Base-by-base conservation (phyloP, 2,329 filamentous ascomycete species). In the Seiridium cupressi region DNA sequence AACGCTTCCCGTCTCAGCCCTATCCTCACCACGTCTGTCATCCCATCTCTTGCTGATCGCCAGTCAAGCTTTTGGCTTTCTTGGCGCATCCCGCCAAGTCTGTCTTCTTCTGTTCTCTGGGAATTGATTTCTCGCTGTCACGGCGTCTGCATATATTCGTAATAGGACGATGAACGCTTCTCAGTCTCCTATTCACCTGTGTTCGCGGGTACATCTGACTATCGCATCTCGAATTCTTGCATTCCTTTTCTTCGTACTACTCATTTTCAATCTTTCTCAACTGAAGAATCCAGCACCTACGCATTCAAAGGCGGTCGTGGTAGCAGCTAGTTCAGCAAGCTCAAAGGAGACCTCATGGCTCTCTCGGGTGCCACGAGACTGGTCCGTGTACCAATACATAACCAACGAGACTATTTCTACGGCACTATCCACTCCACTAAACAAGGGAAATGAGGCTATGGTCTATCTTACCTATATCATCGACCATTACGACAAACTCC, bases 381-480 rank as follows among this genome's bases (percentile, higher is more conserved):
- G 55, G 55, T 34, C 55, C 46, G 8, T 58, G 42, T 58, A 49
- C 46, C 55, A 58, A 44, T 58, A 58, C 44, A 26, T 58, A 11
- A 49, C 55, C 32, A 46, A 58, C 34, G 26, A 49, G 18, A 9
- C 42, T 11, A 13, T 9, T 11, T 11, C 10, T 9, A 3, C 61
- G 48, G 34, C 59, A 2, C 64, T 70, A 3, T 60, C 66, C 44
- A 67, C 69, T 2, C 68, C 69, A 13, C 38, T 60, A 34, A 64
- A 68, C 60, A 68, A 68, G 69, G 86, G 85, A 48, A 80, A 84
- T 66, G 86, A 89, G 70, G 83, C 83, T 32, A 87, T 88, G 79
- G 77, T 79, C 10, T 88, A 88, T 69, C 75, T 88, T 53, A 83
- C 83, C 48, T 88, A 84, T 72, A 82, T 88, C 63, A 83, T 88